These are phyloP conservation scores for Solanum medicagineum DNA, from an alignment of 257 asterid genomes.

Conservation along the genomic window DNA sequence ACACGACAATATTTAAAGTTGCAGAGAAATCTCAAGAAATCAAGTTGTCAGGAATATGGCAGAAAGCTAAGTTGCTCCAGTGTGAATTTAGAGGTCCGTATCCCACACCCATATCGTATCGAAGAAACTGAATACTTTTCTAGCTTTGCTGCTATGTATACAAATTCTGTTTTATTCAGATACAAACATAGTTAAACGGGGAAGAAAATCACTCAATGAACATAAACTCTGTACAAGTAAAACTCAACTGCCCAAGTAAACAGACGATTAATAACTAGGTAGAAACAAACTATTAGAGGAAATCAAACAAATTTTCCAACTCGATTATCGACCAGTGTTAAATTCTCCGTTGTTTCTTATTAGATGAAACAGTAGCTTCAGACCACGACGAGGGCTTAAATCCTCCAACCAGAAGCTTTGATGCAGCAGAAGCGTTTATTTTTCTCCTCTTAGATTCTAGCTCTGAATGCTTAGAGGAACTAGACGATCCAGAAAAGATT, in stretches of 20 bases:
- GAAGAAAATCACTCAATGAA: background rate
- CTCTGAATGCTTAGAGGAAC: slow-evolving; percentile 38
- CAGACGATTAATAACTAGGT: background rate
- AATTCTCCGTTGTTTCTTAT: slow-evolving; percentile 1
- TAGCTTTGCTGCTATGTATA: background rate
- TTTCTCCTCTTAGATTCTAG: slow-evolving; percentile 72
- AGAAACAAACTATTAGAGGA: background rate
- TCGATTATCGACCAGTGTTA: background rate
- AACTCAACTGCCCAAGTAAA: background rate
- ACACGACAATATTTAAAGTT: background rate
- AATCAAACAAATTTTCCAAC: background rate
- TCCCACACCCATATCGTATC: background rate
- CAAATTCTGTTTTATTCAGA: background rate
- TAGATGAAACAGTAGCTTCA: slow-evolving; percentile 12
- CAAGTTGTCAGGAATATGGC: background rate
- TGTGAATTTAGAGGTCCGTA: background rate
- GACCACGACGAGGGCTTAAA: slow-evolving; percentile 61
- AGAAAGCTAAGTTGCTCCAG: background rate
- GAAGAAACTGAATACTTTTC: background rate
- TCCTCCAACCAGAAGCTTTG: slow-evolving; percentile 64
- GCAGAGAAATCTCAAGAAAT: background rate
- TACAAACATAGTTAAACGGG: background rate
- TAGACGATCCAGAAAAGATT: slow-evolving; percentile 66
- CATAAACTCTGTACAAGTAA: background rate
- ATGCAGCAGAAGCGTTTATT: slow-evolving; percentile 54